Percentiles rank a stretch among this genome's conserved stretches.
These are phyloP conservation scores for Zygotorulaspora mrakii DNA, from an alignment of 1,139 yeast species.

Conservation along the genomic window DNA sequence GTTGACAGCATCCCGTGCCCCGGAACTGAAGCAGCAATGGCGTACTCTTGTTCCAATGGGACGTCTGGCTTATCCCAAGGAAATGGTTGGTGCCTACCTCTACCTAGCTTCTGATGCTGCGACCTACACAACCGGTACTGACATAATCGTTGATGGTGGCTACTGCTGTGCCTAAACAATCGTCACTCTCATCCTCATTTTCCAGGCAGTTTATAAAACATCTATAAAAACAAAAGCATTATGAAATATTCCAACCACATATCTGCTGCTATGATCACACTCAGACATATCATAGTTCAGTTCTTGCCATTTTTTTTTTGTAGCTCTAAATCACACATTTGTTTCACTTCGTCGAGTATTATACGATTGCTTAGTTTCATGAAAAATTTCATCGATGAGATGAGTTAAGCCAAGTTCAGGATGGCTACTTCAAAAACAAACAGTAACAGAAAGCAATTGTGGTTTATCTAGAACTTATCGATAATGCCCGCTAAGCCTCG, in stretches of 20 bases:
- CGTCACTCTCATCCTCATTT: too few species aligned
- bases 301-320: too few species aligned
- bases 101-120: slow-evolving; percentile 87
- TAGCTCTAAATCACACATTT: too few species aligned
- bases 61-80: slow-evolving; percentile 73
- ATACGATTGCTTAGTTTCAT: slow-evolving; percentile 1
- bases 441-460: slow-evolving; percentile 1
- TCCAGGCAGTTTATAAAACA: too few species aligned
- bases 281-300: too few species aligned
- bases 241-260: background rate
- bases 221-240: too few species aligned
- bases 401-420: slow-evolving; percentile 6
- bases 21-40: slow-evolving; percentile 57
- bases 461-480: slow-evolving; percentile 2
- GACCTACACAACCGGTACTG: slow-evolving; percentile 79
- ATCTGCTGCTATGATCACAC: background rate
- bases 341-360: background rate
- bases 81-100: slow-evolving; percentile 81
- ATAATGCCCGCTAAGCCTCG: slow-evolving; percentile 7
- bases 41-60: slow-evolving; percentile 75
- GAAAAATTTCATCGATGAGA: slow-evolving; percentile 10
- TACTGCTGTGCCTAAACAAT: slow-evolving; percentile 42
- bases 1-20: slow-evolving; percentile 56
- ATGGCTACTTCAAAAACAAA: background rate
- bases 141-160: slow-evolving; percentile 83